Evolutionary conservation across 2,329 filamentous ascomycete species (phyloP).

Genomic region (Corinectria fuckeliana): DNA sequence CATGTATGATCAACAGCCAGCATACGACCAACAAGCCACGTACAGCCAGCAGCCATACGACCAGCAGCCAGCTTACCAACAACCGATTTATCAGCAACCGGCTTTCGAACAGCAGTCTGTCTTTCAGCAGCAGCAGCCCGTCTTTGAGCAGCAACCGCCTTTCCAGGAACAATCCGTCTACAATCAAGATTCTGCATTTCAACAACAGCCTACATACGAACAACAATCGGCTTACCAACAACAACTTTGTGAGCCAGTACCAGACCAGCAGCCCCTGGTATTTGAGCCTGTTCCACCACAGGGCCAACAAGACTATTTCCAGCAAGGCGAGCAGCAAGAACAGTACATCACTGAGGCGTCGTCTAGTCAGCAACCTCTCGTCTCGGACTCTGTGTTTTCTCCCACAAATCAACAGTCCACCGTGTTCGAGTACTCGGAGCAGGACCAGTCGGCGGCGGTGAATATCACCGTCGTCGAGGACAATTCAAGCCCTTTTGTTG

Average conservation of each 20-base stretch:
- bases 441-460: background rate
- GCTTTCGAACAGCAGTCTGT: background rate
- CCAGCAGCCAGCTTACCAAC: constrained; percentile 22
- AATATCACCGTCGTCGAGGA: constrained; percentile 1
- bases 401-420: constrained; percentile 3
- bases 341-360: background rate
- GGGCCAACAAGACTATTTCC: constrained; percentile 5
- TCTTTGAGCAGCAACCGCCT: constrained; percentile 10
- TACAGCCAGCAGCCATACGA: constrained; percentile 10
- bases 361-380: constrained; percentile 3
- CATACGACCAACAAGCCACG: background rate
- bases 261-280: background rate
- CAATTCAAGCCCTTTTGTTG: background rate
- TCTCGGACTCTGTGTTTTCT: background rate
- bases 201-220: background rate
- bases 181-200: background rate
- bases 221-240: background rate
- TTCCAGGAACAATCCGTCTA: background rate
- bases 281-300: background rate
- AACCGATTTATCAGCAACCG: background rate
- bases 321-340: background rate
- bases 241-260: background rate
- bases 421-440: background rate
- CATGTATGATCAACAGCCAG: background rate
- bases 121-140: background rate